A percentile compares a stretch with the other conserved stretches of the same genome.
Conservation (phyloP, 192 early-diverging fungal genomes). For the Funneliformis mosseae region DNA sequence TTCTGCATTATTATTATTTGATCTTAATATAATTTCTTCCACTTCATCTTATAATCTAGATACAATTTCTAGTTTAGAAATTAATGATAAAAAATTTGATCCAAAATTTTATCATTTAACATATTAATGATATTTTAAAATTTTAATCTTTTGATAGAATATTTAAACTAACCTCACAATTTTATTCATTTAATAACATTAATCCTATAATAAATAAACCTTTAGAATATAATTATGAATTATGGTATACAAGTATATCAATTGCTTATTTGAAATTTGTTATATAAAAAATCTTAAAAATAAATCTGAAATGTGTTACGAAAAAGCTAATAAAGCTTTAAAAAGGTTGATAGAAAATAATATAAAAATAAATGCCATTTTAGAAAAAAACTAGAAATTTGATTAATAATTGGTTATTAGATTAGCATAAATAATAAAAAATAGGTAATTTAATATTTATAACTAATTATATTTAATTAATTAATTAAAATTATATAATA, state of each 20-base stretch:
- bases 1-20: background rate
- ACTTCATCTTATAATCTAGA: background rate
- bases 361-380: background rate
- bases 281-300: conserved; percentile 3
- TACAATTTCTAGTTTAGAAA: background rate
- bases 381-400: background rate
- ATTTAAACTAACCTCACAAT: background rate
- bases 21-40: background rate
- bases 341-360: conserved; percentile 1
- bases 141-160: conserved; percentile 34
- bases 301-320: conserved; percentile 24
- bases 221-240: background rate
- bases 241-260: background rate
- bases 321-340: conserved; percentile 27
- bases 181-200: conserved; percentile 9
- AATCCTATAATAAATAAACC: background rate
- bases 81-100: background rate
- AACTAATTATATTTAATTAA: too few relatives aligned
- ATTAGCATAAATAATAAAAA: background rate
- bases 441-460: too few relatives aligned
- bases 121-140: background rate
- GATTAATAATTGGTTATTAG: background rate
- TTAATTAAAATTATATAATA: too few relatives aligned
- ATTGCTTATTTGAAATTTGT: conserved; percentile 19
- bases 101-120: background rate